Evolutionary conservation across 257 asterid genomes (phyloP), one percentile per base, ranked within the genome.

Genomic region (Echium plantagineum): DNA sequence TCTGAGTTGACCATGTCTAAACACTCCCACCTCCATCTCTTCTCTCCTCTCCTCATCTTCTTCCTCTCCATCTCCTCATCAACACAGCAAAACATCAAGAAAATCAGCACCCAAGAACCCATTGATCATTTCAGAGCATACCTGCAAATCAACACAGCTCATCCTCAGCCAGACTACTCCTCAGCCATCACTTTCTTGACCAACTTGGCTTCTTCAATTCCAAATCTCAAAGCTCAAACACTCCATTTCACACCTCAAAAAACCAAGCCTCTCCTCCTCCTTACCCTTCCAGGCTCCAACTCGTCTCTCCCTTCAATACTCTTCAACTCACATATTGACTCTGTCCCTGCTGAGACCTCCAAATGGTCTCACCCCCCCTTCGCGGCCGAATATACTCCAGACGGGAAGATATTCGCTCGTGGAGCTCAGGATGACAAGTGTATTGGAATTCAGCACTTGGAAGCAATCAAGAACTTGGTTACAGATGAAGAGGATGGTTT

Each of bases 351-450:
- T 57, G 98, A 91, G 63, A 83, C 83, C 22, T 55, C 83, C 55
- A 88, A 88, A 75, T 91, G 96, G 96, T 64, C 32, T 28, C 32
- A 28, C 7, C 32, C 7, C 32, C 32, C 32, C 5, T 28, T 28
- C 32, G 3, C 32, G 0, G 32, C 32, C 26, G 26, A 28, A 66
- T 30, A 64, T 3, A 24, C 26, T 22, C 18, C 64, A 1, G 79
- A 72, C 19, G 98, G 98, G 8, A 75, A 69, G 61, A 88, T 88
- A 28, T 55, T 85, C 73, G 95, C 90, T 30, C 95, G 96, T 5
- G 98, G 98, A 2, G 85, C 98, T 10, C 98, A 91, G 74, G 98
- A 91, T 55, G 98, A 91, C 65, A 91, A 91, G 52, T 91, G 94
- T 58, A 78, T 85, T 3, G 95, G 85, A 57, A 68, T 91, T 80